These are phyloP conservation scores for Ramaria rubella DNA, from an alignment of 768 basidiomycete species.

Conservation along the genomic window DNA sequence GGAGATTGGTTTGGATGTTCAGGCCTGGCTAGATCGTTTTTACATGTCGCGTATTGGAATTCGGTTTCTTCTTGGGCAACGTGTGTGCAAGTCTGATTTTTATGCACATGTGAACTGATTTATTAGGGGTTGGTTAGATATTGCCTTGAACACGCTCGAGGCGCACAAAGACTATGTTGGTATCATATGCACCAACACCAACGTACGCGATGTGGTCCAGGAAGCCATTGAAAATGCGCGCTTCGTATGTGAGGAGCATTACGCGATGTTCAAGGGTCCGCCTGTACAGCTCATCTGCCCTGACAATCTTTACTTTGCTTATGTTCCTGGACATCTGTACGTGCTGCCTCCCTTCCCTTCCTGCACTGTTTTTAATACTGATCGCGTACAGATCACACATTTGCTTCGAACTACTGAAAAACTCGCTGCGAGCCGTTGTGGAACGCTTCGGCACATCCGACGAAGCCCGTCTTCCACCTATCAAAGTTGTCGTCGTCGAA, in stretches of 20 bases:
- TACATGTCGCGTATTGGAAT: conserved; percentile 96
- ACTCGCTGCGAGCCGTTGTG: conserved; percentile 93
- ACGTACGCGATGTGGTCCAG: conserved; percentile 94
- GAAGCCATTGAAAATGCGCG: conserved; percentile 97
- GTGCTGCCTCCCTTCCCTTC: conserved; percentile 12
- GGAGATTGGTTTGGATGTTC: conserved; percentile 79
- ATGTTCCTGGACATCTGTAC: conserved; percentile 87
- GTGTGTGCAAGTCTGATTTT: conserved; percentile 39
- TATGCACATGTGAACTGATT: conserved; percentile 3
- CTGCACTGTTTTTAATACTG: conserved; percentile 1
- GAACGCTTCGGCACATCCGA: conserved; percentile 82
- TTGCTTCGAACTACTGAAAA: conserved; percentile 94
- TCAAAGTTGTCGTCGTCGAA: conserved; percentile 92
- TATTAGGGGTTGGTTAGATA: conserved; percentile 45
- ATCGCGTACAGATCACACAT: conserved; percentile 63
- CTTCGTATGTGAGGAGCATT: conserved; percentile 47
- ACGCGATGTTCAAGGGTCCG: conserved; percentile 89
- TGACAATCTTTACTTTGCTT: conserved; percentile 76
- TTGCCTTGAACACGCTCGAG: conserved; percentile 88
- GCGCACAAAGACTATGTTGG: conserved; percentile 91
- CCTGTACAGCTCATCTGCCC: conserved; percentile 97
- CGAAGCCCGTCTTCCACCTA: conserved; percentile 77
- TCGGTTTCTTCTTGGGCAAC: conserved; percentile 94
- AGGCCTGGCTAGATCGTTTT: conserved; percentile 94
- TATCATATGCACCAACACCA: conserved; percentile 93